A percentile compares a stretch with the other conserved stretches of the same genome.
These are phyloP conservation scores for Daedaleopsis nitida DNA, from an alignment of 768 basidiomycete genomes.

Conservation along the genomic window DNA sequence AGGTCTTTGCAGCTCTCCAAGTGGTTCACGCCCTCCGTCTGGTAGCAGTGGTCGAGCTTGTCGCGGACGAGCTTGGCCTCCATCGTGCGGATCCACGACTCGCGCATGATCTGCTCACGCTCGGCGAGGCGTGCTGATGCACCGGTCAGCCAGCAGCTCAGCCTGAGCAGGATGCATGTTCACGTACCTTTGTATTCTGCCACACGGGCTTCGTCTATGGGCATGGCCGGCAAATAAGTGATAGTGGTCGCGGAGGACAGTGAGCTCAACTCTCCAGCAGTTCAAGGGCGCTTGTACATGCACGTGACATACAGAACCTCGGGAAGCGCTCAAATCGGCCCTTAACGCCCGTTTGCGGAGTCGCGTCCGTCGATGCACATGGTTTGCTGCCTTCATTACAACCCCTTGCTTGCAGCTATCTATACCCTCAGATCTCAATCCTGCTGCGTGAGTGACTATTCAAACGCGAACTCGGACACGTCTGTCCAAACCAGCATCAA, in stretches of 20 bases:
- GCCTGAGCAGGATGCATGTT: neutral
- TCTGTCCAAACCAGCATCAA: no score
- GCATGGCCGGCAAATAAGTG: conserved; percentile 35
- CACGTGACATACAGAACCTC: neutral
- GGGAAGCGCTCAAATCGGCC: neutral
- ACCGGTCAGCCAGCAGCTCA: no score
- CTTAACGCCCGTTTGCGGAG: no score
- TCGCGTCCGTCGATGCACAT: no score
- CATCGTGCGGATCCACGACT: conserved; percentile 95
- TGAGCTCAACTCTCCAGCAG: conserved; percentile 7
- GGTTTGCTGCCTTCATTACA: no score
- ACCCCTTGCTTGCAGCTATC: no score
- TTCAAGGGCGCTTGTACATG: conserved; percentile 12
- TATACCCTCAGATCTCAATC: no score
- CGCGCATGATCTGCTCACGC: conserved; percentile 78
- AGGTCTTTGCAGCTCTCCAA: conserved; percentile 88
- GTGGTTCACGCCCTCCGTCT: conserved; percentile 89
- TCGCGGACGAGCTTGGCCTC: conserved; percentile 87
- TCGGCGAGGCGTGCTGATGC: conserved; percentile 59
- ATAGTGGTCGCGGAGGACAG: conserved; percentile 7
- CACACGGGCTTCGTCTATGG: conserved; percentile 42
- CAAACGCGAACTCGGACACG: no score
- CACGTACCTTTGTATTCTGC: conserved; percentile 55
- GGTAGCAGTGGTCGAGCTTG: conserved; percentile 88
- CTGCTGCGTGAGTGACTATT: no score